Percentiles rank a stretch among this genome's conserved stretches.
Conservation (phyloP, 108 stramenopile genomes). For the Skeletonema tropicum region DNA sequence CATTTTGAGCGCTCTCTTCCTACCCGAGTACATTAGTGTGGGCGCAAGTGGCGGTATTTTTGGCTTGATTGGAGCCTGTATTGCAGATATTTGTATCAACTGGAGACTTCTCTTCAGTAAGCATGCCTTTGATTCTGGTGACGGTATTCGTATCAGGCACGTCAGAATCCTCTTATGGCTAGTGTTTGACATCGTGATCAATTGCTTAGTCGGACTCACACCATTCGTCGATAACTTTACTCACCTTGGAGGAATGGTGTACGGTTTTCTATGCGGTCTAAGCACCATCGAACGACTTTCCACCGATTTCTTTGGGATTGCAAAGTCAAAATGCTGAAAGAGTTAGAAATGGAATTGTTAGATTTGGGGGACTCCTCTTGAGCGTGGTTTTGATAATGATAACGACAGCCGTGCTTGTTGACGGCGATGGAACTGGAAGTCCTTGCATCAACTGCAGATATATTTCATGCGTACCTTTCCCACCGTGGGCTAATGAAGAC, state of each 20-base stretch:
- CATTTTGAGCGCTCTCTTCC: slow-evolving; percentile 87
- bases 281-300: slow-evolving; percentile 78
- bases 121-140: slow-evolving; percentile 52
- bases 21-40: slow-evolving; percentile 90
- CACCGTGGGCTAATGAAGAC: slow-evolving; percentile 56
- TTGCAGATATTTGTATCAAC: slow-evolving; percentile 90
- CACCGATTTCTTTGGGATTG: slow-evolving; percentile 70
- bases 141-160: slow-evolving; percentile 51
- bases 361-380: slow-evolving; percentile 77
- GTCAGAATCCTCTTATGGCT: slow-evolving; percentile 69
- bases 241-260: slow-evolving; percentile 83
- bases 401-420: slow-evolving; percentile 66
- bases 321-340: slow-evolving; percentile 31
- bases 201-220: slow-evolving; percentile 80
- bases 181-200: slow-evolving; percentile 79
- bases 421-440: slow-evolving; percentile 60
- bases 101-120: slow-evolving; percentile 84
- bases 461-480: slow-evolving; percentile 86
- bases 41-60: slow-evolving; percentile 96
- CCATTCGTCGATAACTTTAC: slow-evolving; percentile 93
- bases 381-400: slow-evolving; percentile 69
- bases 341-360: slow-evolving; percentile 43
- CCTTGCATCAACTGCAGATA: slow-evolving; percentile 79
- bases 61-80: slow-evolving; percentile 86
- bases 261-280: slow-evolving; percentile 80